A percentile compares a stretch with the other conserved stretches of the same genome.
phyloP scores from a whole-genome alignment of 106 monocot genomes.

The Allium cepa region DNA sequence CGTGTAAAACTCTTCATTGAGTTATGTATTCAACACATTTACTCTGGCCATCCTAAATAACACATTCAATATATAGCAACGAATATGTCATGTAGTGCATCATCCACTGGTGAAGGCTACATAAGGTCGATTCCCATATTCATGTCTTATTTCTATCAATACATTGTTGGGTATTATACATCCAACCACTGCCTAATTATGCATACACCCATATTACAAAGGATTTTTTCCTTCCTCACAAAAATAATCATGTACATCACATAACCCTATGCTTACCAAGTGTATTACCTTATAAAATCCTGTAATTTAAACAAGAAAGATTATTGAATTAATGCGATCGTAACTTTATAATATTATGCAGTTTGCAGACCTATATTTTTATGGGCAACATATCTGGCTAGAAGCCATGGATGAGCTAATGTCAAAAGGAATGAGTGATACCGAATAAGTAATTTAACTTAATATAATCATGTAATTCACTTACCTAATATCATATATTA shows the following conservation, averaged over 20 bases:
- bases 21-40: too few species aligned
- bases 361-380: conserved; percentile 9
- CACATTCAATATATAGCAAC: too few species aligned
- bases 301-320: background rate
- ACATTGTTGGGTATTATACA: too few species aligned
- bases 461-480: background rate
- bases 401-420: conserved; percentile 65
- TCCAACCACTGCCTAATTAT: too few species aligned
- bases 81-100: conserved; percentile 12
- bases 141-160: background rate
- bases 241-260: background rate
- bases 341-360: background rate
- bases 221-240: background rate
- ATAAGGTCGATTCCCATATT: conserved; percentile 26
- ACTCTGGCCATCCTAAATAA: too few species aligned
- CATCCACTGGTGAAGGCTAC: conserved; percentile 74
- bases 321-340: background rate
- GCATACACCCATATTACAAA: background rate
- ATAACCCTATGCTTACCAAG: background rate
- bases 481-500: background rate
- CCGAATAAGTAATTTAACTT: conserved; percentile 30
- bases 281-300: too few species aligned
- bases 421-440: conserved; percentile 44
- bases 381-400: conserved; percentile 66
- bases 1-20: too few species aligned